A percentile compares a stretch with the other conserved stretches of the same genome.
Evolutionary conservation across 768 basidiomycete genomes (phyloP).

Genomic region (Suillus bovinus): DNA sequence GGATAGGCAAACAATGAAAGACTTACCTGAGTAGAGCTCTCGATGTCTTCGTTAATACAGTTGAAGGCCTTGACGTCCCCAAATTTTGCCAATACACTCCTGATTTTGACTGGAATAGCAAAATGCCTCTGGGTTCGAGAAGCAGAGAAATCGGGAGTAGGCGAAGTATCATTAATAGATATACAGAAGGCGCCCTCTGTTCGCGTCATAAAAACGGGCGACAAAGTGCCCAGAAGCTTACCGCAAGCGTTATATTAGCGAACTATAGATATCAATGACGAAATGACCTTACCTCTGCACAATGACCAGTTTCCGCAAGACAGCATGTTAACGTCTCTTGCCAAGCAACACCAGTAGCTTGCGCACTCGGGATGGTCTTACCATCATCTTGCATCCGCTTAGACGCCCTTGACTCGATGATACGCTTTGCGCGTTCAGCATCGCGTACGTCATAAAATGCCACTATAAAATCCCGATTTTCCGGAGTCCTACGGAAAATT

Average conservation of each 20-base stretch:
- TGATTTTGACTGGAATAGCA: slow-evolving; percentile 30
- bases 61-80: slow-evolving; percentile 33
- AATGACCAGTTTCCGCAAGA: slow-evolving; percentile 47
- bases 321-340: slow-evolving; percentile 38
- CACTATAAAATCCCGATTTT: slow-evolving; percentile 53
- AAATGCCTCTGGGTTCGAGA: slow-evolving; percentile 17
- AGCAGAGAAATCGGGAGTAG: slow-evolving; percentile 24
- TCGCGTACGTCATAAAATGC: slow-evolving; percentile 64
- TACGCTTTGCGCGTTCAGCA: slow-evolving; percentile 45
- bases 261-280: slow-evolving; percentile 4
- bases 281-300: slow-evolving; percentile 40
- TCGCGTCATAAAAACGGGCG: slow-evolving; percentile 48
- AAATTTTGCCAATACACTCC: slow-evolving; percentile 29
- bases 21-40: slow-evolving; percentile 31
- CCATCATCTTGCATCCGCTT: slow-evolving; percentile 7
- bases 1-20: slow-evolving; percentile 2
- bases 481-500: slow-evolving; percentile 52
- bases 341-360: slow-evolving; percentile 17
- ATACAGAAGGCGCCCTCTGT: slow-evolving; percentile 56
- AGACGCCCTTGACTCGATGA: slow-evolving; percentile 34
- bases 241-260: slow-evolving; percentile 14
- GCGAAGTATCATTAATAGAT: slow-evolving; percentile 34
- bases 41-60: slow-evolving; percentile 26
- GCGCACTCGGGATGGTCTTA: slow-evolving; percentile 13
- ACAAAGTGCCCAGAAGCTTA: slow-evolving; percentile 52